Base-by-base conservation (phyloP, 2,329 filamentous ascomycete species). In the Neofusicoccum cordaticola region DNA sequence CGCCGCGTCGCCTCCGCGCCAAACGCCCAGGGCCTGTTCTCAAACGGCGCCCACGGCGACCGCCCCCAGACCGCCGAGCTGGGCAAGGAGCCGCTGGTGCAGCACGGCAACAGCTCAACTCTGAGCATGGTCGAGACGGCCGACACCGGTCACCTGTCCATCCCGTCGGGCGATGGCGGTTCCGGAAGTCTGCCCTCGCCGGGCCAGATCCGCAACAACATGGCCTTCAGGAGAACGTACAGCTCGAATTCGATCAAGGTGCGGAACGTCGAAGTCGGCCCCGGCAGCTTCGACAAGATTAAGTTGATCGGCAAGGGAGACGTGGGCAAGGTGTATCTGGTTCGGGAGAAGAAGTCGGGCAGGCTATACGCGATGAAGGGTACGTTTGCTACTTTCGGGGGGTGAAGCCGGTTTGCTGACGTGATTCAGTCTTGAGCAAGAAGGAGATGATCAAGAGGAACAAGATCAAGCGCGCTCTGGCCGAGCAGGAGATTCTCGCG, bases 401-500 rank as follows among this genome's bases (percentile, higher is more conserved):
- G 34, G 17, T 34, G 11, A 50, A 27, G 64, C 45, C 19, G 27
- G n/a, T 5, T 47, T 61, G 51, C 75, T 80, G 68, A 79, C 69
- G 57, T 37, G 60, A 62, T 52, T 15, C 74, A 98, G 95, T 99
- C 5, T 77, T 99, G 78, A 98, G 93, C 85, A 99, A 99, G 81
- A 97, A 98, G 83, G 95, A 99, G 79, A 99, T 99, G 95, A 99
- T 99, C 80, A 99, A 99, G 83, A 90, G 95, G 65, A 99, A 99
- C 84, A 99, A 99, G 85, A 99, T 99, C 82, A 99, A 99, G 85
- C 88, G 95, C 75, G 95, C 95, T 13, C 84, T 99, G 70, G 95
- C 95, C 42, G 95, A 99, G 80, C 95, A 98, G 77, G 95, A 99
- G 78, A 99, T 99, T 69, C 83, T 99, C 62, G 95, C 95, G 8